Base-by-base conservation (phyloP, 2,329 filamentous ascomycete species). In the Pleomassaria siparia region DNA sequence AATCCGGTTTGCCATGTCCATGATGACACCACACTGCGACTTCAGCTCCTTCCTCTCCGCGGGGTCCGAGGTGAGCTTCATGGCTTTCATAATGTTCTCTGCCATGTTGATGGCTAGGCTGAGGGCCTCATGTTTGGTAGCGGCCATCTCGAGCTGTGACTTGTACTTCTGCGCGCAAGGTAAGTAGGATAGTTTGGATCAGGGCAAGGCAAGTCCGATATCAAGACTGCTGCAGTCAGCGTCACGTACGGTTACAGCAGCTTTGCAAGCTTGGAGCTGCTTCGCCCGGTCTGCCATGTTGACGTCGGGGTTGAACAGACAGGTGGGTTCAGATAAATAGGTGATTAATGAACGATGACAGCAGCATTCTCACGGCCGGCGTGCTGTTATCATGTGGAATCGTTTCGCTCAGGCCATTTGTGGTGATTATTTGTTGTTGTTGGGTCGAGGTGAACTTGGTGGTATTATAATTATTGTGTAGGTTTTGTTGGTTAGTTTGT, bases 1-100 rank as follows among this genome's bases (percentile, higher is more conserved):
- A 61, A 96, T 86, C 43, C 75, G 77, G 70, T 96, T 91, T 2
- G 89, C 91, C 50, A 80, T 75, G 4, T 77, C 80, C 51, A 96
- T 80, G 41, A 95, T 75, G 42, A 85, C 79, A 59, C 84, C 79
- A 70, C 86, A 89, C 73, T 87, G 88, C 40, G 76, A 72, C 55
- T 84, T 82, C 41, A 95, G 73, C n/a, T 81, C 79, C 33, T 76
- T 73, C 57, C 83, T 89, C 47, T 95, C 86, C 3, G 72, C 68
- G n/a, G 81, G 72, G 43, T 73, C 77, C n/a, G 76, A 70, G 5
- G 85, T 80, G 49, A 88, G 75, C 49, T 76, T 78, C 44, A 89
- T 75, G 2, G 89, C 89, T 62, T 83, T 82, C 84, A 96, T 89
- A 58, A 94, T 91, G 42, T 87, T 75, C 66, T 96, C 90, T 18